Evolutionary conservation across 2,329 filamentous ascomycete genomes (phyloP).

Genomic region (Cordyceps cateniannulata): DNA sequence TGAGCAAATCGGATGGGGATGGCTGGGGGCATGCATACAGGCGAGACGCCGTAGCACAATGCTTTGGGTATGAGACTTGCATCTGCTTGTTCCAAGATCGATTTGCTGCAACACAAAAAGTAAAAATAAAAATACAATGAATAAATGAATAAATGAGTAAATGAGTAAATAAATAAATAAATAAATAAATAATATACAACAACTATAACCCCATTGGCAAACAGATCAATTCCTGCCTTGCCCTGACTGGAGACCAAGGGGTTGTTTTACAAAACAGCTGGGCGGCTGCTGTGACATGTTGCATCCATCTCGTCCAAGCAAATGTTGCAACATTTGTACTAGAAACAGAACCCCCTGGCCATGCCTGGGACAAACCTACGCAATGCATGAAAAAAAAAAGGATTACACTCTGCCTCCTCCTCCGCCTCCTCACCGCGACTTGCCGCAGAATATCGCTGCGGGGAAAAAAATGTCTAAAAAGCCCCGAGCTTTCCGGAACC

Average conservation of each 20-base stretch:
- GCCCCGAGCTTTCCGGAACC: constrained; percentile 2
- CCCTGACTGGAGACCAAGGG: neutral
- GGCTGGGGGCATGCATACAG: neutral
- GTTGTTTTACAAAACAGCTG: neutral
- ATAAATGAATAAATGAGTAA: too few species aligned
- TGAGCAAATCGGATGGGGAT: neutral
- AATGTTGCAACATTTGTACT: neutral
- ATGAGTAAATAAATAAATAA: too few species aligned
- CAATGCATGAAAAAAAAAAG: neutral
- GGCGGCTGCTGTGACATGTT: constrained; percentile 6
- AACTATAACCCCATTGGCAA: neutral
- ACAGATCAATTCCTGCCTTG: neutral
- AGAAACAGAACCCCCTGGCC: neutral
- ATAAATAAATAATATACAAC: neutral
- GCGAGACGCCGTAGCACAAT: neutral
- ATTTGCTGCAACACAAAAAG: neutral
- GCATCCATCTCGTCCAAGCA: neutral
- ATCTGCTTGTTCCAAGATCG: neutral
- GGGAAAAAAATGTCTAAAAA: neutral
- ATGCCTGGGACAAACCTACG: neutral
- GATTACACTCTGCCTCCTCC: neutral
- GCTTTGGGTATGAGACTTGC: neutral
- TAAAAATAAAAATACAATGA: too few species aligned
- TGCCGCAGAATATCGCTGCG: neutral
- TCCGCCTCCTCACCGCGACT: neutral